Evolutionary conservation across 1,284 basidiomycete species (phyloP), one percentile per base, ranked within the genome.

Genomic region (Papiliotrema laurentii): DNA sequence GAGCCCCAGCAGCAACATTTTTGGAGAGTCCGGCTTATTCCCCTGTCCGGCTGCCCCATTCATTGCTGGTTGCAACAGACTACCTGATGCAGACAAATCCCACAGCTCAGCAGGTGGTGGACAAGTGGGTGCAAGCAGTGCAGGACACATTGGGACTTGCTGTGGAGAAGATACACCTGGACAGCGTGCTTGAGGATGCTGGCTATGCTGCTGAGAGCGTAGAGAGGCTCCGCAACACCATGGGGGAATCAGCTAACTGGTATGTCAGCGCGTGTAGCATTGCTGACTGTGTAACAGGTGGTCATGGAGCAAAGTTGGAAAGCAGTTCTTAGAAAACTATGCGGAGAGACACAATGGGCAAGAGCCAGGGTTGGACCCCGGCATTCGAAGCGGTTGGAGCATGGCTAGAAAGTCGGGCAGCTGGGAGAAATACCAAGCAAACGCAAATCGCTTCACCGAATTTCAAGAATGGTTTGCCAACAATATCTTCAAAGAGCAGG

Each of bases 311-410:
- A 59, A 71, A n/a, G 60, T 76, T 44, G 75, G 69, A 1, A 58
- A 66, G 34, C 70, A 70, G 4, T 77, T 76, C 64, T 68, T 73
- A 49, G 56, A 57, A 5, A 73, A 72, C 51, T 76, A 69, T 54
- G 63, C 65, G 9, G 68, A 67, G 0, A 61, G 58, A 26, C 63
- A 76, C 51, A 65, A 61, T 18, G 75, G 75, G 2, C 67, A 55
- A 14, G 62, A 56, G 34, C 75, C 76, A 0, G 74, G 75, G 56
- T 64, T 76, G 49, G 67, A 76, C 53, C 75, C 76, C 31, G 62
- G 66, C 2, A 73, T 73, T 4, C 55, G 68, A 13, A 56, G 56
- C 4, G 66, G 73, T 5, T 77, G 75, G 75, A 55, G 43, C n/a
- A 75, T 70, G 39, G 74, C 64, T 22, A 28, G 47, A 0, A 53